These are phyloP conservation scores for Pythium guiyangense DNA, from an alignment of 352 stramenopile genomes.

Conservation along the genomic window DNA sequence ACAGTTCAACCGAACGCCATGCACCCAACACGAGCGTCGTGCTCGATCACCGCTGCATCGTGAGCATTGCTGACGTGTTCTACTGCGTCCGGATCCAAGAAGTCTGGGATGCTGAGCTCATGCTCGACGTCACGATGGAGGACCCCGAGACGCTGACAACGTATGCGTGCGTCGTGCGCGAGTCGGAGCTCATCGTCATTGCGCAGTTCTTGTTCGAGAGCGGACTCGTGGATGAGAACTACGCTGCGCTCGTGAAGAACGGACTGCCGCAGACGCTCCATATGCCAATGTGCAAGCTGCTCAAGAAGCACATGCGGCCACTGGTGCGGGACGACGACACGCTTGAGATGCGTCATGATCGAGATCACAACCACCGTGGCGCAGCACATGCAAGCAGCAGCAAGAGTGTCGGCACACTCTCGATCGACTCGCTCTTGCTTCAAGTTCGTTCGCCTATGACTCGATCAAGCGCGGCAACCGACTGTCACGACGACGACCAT, in stretches of 20 bases:
- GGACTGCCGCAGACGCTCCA: slow-evolving; percentile 23
- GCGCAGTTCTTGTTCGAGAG: too few relatives aligned
- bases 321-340: background rate
- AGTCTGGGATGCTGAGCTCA: slow-evolving; percentile 54
- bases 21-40: too few relatives aligned
- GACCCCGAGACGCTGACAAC: too few relatives aligned
- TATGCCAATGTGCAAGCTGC: slow-evolving; percentile 17
- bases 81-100: slow-evolving; percentile 29
- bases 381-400: background rate
- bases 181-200: too few relatives aligned
- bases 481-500: too few relatives aligned
- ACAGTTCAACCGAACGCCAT: too few relatives aligned
- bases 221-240: too few relatives aligned
- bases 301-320: slow-evolving; percentile 23
- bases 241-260: slow-evolving; percentile 35
- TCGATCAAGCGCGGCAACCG: too few relatives aligned
- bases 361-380: too few relatives aligned
- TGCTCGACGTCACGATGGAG: slow-evolving; percentile 50
- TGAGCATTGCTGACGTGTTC: background rate
- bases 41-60: background rate
- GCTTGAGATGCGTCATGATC: background rate
- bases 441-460: background rate
- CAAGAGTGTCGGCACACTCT: background rate
- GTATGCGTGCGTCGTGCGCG: too few relatives aligned
- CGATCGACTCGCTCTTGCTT: slow-evolving; percentile 1